These are phyloP conservation scores for Pyracantha coccinea DNA, from an alignment of 331 rosid genomes.

Conservation along the genomic window DNA sequence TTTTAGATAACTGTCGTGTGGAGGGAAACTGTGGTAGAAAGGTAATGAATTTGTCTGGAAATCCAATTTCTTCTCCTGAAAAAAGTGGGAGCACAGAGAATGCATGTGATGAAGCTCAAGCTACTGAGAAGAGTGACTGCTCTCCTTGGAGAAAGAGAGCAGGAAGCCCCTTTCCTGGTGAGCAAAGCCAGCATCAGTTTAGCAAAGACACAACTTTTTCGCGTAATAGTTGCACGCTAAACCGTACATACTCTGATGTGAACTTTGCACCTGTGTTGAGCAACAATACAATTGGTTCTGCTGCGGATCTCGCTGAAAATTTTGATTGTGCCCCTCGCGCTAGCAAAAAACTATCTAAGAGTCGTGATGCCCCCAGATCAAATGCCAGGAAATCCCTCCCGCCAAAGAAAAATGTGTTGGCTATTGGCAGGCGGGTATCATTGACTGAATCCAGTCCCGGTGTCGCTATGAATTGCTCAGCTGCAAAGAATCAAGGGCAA, in stretches of 20 bases:
- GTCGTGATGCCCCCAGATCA: constrained; percentile 9
- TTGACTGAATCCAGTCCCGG: constrained; percentile 14
- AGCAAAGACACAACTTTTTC: constrained; percentile 11
- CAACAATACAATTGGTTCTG: constrained; percentile 10
- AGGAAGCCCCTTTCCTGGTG: constrained; percentile 22
- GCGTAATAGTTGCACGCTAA: constrained; percentile 9
- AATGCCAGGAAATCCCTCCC: constrained; percentile 22
- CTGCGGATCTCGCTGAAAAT: constrained; percentile 5
- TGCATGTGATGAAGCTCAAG: constrained; percentile 13
- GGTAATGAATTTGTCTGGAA: constrained; percentile 7
- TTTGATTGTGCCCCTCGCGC: constrained; percentile 7
- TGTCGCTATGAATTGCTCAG: constrained; percentile 3
- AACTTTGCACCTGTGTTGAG: constrained; percentile 2
- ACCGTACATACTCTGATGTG: constrained; percentile 11
- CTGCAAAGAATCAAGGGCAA: constrained; percentile 15
- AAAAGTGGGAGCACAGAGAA: constrained; percentile 17
- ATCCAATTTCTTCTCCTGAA: constrained; percentile 28
- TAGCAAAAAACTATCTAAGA: constrained; percentile 15
- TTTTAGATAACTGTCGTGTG: constrained; percentile 2
- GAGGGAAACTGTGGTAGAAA: constrained; percentile 20
- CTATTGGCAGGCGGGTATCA: constrained; percentile 9
- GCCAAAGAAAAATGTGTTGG: neutral
- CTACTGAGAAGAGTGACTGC: constrained; percentile 20
- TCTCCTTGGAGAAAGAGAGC: constrained; percentile 22
- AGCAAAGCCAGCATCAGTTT: constrained; percentile 9